A percentile compares a stretch with the other conserved stretches of the same genome.
Conservation (phyloP, 1,284 basidiomycete species). For the Pseudozyma sp. region DNA sequence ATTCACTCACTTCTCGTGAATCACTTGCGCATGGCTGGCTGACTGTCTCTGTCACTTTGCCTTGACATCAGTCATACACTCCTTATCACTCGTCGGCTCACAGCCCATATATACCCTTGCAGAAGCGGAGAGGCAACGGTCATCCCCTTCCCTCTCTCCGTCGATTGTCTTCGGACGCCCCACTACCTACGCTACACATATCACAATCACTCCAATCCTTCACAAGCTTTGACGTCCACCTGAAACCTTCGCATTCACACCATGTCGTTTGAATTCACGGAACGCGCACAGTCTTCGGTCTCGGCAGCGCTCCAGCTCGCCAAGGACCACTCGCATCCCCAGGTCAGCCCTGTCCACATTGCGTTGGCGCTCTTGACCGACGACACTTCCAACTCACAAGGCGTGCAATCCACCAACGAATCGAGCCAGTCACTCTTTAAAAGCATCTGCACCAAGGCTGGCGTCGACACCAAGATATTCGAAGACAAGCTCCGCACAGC, state of each 20-base stretch:
- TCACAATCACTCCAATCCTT: too few relatives aligned
- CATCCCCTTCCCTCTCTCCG: too few relatives aligned
- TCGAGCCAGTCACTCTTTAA: constrained; percentile 75
- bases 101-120: background rate
- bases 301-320: constrained; percentile 80
- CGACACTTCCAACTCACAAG: constrained; percentile 59
- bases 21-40: background rate
- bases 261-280: constrained; percentile 76
- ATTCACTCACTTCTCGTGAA: too few relatives aligned
- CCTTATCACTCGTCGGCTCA: background rate
- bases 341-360: constrained; percentile 78
- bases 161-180: too few relatives aligned
- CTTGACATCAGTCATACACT: too few relatives aligned
- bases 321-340: constrained; percentile 82
- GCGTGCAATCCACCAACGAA: constrained; percentile 61
- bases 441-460: constrained; percentile 80
- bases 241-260: background rate
- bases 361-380: constrained; percentile 79
- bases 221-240: background rate
- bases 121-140: too few relatives aligned
- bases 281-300: constrained; percentile 79
- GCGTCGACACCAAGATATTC: constrained; percentile 74
- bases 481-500: constrained; percentile 58
- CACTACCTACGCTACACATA: too few relatives aligned
- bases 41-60: background rate